Conservation (phyloP, 2,329 filamentous ascomycete genomes). For the Cercospora sesami region DNA sequence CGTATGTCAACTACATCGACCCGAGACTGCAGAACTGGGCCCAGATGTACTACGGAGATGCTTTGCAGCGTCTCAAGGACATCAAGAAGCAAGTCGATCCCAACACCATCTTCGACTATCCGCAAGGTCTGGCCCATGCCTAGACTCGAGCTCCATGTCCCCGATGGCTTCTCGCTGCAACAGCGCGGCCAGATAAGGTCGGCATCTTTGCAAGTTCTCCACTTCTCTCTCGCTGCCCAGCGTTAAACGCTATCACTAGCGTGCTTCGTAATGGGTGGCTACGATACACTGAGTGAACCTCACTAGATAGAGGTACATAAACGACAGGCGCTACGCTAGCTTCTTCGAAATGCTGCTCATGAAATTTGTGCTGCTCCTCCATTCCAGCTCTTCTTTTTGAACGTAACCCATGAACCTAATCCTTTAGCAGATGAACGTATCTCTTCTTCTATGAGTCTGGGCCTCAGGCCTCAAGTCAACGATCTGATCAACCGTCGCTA, state of each 20-base stretch:
- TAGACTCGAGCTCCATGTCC: neutral
- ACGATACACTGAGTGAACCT: neutral
- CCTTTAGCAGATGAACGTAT: neutral
- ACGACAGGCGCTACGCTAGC: neutral
- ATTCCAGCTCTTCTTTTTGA: neutral
- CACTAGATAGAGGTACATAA: neutral
- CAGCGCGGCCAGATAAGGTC: neutral
- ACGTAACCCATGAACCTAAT: neutral
- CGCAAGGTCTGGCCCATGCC: conserved; percentile 21
- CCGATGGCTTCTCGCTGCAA: neutral
- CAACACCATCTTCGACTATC: conserved; percentile 22
- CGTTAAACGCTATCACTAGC: neutral
- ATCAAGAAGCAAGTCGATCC: conserved; percentile 20
- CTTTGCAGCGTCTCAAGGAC: conserved; percentile 16
- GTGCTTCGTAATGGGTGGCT: neutral
- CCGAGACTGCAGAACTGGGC: conserved; percentile 21
- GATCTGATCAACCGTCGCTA: neutral
- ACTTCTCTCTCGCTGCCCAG: neutral
- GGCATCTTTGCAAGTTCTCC: neutral
- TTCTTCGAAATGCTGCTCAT: neutral
- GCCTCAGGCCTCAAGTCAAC: neutral
- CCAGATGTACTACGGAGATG: conserved; percentile 20
- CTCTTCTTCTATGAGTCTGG: neutral
- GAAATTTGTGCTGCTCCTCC: neutral
- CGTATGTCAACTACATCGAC: conserved; percentile 27